Evolutionary conservation across 2,329 filamentous ascomycete species (phyloP).

Genomic region (Alternaria arbusti): DNA sequence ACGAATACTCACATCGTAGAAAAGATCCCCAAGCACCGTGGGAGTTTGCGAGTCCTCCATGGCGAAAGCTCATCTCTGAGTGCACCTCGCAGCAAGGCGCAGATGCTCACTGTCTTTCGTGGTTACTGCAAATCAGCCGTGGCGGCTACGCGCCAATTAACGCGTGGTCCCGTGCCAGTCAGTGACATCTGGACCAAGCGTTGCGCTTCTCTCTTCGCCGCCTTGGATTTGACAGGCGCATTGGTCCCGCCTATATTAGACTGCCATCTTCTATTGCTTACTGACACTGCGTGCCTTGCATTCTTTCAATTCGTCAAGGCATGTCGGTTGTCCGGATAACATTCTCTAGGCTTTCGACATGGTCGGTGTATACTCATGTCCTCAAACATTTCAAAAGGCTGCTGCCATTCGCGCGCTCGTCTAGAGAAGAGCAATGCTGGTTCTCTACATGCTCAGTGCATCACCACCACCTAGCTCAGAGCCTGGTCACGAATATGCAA

Average conservation of each 20-base stretch:
- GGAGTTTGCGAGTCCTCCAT: constrained; percentile 43
- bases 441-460: neutral
- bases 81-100: constrained; percentile 15
- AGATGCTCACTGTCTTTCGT: constrained; percentile 19
- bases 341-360: neutral
- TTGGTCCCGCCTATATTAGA: neutral
- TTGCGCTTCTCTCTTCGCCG: neutral
- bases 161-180: constrained; percentile 24
- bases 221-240: neutral
- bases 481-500: neutral
- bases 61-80: constrained; percentile 15
- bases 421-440: neutral
- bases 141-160: constrained; percentile 21
- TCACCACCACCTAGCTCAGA: neutral
- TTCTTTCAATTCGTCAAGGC: neutral
- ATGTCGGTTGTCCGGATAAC: neutral
- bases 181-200: neutral
- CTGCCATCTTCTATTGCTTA: neutral
- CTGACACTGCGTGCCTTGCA: neutral
- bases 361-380: neutral
- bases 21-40: constrained; percentile 34
- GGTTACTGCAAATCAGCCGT: constrained; percentile 11
- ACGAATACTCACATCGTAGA: constrained; percentile 44
- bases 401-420: neutral
- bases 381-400: neutral